Percentiles rank a stretch among this genome's conserved stretches.
phyloP scores from a whole-genome alignment of 176 grass and related monocot genomes.

The sorghum (Sorghum bicolor) region Sorghum_bicolor_NCBIv3 NC_012870.2:51360001-51360500 shows the following conservation, averaged over 20 bases:
- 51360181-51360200: constrained; percentile 81
- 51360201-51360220: constrained; percentile 49
- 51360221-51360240: constrained; percentile 62
- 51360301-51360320: constrained; percentile 68
- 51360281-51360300: constrained; percentile 1
- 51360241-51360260: neutral
- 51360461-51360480: constrained; percentile 23
- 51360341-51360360: constrained; percentile 74
- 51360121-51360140: constrained; percentile 46
- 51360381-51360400: constrained; percentile 59
- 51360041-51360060: neutral
- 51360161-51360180: constrained; percentile 90
- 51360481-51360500: constrained; percentile 65
- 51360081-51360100: neutral
- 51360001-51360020: constrained; percentile 80
- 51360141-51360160: constrained; percentile 94
- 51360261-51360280: neutral
- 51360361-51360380: constrained; percentile 83
- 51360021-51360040: constrained; percentile 56
- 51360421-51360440: constrained; percentile 2
- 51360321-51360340: constrained; percentile 73
- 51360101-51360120: neutral
- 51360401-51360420: neutral
- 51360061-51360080: neutral
- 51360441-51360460: constrained; percentile 25